phyloP scores from a whole-genome alignment of 2,329 filamentous ascomycete species.

The Aspergillus vadensis region DNA sequence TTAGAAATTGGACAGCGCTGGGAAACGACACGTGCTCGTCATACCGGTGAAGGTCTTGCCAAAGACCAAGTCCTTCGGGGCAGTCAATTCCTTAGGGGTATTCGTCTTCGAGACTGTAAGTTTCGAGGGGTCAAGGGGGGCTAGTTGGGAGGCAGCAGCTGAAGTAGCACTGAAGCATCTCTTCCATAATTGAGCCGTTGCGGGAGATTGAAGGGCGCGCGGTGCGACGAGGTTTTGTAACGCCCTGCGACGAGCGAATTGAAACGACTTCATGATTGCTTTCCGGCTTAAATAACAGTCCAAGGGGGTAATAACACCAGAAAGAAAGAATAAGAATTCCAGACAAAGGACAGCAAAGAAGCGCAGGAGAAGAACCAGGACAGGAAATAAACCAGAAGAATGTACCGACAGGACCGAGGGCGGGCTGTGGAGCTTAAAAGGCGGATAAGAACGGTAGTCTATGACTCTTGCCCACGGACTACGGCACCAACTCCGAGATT shows the following conservation, averaged over 20 bases:
- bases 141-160: constrained; percentile 46
- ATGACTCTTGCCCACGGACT: constrained; percentile 31
- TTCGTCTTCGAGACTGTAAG: constrained; percentile 73
- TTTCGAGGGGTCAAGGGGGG: constrained; percentile 74
- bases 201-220: constrained; percentile 27
- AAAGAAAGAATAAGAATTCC: not conserved
- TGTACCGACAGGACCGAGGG: constrained; percentile 1
- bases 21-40: not conserved
- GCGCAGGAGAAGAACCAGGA: not conserved
- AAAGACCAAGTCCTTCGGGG: constrained; percentile 83
- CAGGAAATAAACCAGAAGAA: not conserved
- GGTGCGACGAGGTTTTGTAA: constrained; percentile 28
- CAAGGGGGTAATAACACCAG: not conserved
- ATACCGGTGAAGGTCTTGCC: constrained; percentile 86
- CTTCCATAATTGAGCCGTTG: constrained; percentile 47
- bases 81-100: constrained; percentile 71
- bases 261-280: constrained; percentile 37
- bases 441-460: constrained; percentile 11
- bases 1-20: constrained; percentile 20
- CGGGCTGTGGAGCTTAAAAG: constrained; percentile 19
- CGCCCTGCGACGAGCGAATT: constrained; percentile 37
- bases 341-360: not conserved
- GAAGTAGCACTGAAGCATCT: constrained; percentile 50
- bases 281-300: not conserved
- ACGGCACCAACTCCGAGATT: constrained; percentile 30